Conservation (phyloP, 805 yeast species). For the Wickerhamiella brachini region DNA sequence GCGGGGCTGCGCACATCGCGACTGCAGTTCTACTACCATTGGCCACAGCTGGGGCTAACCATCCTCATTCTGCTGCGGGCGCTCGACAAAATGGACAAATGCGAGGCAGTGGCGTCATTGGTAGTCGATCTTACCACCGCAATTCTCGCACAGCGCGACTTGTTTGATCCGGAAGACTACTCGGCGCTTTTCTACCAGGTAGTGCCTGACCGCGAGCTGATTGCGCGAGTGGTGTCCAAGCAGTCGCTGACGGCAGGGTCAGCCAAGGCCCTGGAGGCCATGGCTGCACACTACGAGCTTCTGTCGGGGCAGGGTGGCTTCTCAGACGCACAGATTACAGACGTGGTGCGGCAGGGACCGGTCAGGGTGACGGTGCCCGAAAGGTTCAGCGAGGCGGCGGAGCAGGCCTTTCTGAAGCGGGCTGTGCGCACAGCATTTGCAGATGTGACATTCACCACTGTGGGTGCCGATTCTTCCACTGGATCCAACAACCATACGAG, state of each 20-base stretch:
- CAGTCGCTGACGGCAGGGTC: conserved; percentile 14
- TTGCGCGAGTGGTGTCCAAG: conserved; percentile 13
- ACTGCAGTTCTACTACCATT: conserved; percentile 20
- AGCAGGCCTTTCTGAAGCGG: conserved; percentile 6
- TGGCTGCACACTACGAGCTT: conserved; percentile 17
- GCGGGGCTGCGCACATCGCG: conserved; percentile 9
- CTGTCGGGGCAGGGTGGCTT: background rate
- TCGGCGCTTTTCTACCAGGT: conserved; percentile 23
- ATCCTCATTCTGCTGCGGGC: conserved; percentile 21
- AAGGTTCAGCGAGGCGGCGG: conserved; percentile 3
- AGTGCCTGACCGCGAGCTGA: conserved; percentile 17
- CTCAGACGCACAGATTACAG: background rate
- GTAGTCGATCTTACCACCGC: conserved; percentile 17
- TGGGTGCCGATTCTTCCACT: background rate
- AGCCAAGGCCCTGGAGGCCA: conserved; percentile 15
- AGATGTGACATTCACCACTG: background rate
- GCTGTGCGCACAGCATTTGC: conserved; percentile 4
- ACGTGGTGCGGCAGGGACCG: conserved; percentile 14
- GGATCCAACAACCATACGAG: background rate
- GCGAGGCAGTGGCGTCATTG: conserved; percentile 5
- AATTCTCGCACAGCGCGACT: conserved; percentile 21
- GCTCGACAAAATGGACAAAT: conserved; percentile 8
- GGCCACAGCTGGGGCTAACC: conserved; percentile 28
- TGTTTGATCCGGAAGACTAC: conserved; percentile 22
- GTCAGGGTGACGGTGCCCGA: conserved; percentile 6